Percentiles rank a stretch among this genome's conserved stretches.
These are phyloP conservation scores for Monascus ruber DNA, from an alignment of 2,329 filamentous ascomycete species.

Conservation along the genomic window DNA sequence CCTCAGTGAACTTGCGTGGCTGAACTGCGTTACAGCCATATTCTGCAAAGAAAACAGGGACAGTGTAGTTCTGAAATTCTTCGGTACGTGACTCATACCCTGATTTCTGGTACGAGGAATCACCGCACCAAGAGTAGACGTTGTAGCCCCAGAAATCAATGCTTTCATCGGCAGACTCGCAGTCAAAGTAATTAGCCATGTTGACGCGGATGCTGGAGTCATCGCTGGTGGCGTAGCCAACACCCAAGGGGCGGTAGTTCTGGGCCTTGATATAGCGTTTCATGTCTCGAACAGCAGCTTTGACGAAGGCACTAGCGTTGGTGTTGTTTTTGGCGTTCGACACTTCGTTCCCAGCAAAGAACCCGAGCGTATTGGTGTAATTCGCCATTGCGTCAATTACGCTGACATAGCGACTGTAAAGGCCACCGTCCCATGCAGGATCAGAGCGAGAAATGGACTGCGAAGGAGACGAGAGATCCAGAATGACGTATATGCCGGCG, in stretches of 20 bases:
- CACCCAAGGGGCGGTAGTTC: conserved; percentile 66
- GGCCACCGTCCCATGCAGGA: conserved; percentile 65
- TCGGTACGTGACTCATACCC: conserved; percentile 72
- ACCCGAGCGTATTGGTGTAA: conserved; percentile 88
- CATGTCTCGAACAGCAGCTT: conserved; percentile 91
- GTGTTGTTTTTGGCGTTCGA: conserved; percentile 85
- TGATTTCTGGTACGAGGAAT: conserved; percentile 64
- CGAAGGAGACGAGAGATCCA: conserved; percentile 73
- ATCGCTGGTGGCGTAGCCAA: conserved; percentile 94
- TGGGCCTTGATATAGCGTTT: conserved; percentile 85
- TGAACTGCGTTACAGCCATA: conserved; percentile 80
- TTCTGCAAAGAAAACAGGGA: conserved; percentile 96
- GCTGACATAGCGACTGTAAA: conserved; percentile 69
- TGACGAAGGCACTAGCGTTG: conserved; percentile 81
- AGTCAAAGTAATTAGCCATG: conserved; percentile 92
- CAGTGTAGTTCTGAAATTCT: conserved; percentile 80
- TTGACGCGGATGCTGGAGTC: conserved; percentile 70
- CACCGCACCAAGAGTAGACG: conserved; percentile 98
- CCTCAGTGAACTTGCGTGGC: conserved; percentile 74
- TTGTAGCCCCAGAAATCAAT: conserved; percentile 99
- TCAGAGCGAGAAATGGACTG: conserved; percentile 74
- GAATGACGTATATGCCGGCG: conserved; percentile 88
- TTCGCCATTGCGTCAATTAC: conserved; percentile 72
- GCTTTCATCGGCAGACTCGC: conserved; percentile 51
- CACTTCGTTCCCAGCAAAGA: conserved; percentile 98